Evolutionary conservation across 768 basidiomycete genomes (phyloP), one percentile per base, ranked within the genome.

Genomic region (Termitomyces titanicus): DNA sequence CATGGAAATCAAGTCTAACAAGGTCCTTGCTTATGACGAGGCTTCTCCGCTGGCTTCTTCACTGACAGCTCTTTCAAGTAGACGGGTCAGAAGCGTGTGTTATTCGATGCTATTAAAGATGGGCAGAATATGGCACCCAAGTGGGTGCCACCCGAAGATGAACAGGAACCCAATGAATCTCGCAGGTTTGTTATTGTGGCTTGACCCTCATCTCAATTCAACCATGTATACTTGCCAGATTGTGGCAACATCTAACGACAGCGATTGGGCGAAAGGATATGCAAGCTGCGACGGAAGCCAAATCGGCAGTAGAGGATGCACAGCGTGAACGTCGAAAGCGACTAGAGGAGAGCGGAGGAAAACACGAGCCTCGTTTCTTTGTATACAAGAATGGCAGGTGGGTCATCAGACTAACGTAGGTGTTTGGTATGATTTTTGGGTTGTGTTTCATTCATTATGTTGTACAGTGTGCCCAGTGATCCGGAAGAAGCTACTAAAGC

Each of bases 81-180:
- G 88, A 80, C 78, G 38, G 83, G 84, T 22, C 70, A 83, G 66
- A 89, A 81, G 70, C 84, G 88, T 56, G 77, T 88, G 8, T 66
- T 98, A 20, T 99, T 98, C 61, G 93, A 98, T 71, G 93, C 85
- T 8, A 66, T 74, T 47, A 88, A 82, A 62, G 86, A 94, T 48
- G 89, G 88, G 0, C 76, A 84, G 69, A 82, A 81, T 51, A 73
- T 92, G 13, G 85, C 83, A 29, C 88, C 87, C 0, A 98, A 94
- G 70, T 85, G 81, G 70, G 89, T 97, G n/a, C 77, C 83, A 18
- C 84, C 93, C 3, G 91, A 95, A 65, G 80, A 83, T 5, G 84
- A 93, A 58, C 97, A 99, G 66, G 93, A 96, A 63, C 79, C 80
- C 17, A 89, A 93, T 63, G 97, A 99, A 72, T 96, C 93, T 47